phyloP scores from a whole-genome alignment of 2,329 filamentous ascomycete genomes.

The Xylaria sp. region DNA sequence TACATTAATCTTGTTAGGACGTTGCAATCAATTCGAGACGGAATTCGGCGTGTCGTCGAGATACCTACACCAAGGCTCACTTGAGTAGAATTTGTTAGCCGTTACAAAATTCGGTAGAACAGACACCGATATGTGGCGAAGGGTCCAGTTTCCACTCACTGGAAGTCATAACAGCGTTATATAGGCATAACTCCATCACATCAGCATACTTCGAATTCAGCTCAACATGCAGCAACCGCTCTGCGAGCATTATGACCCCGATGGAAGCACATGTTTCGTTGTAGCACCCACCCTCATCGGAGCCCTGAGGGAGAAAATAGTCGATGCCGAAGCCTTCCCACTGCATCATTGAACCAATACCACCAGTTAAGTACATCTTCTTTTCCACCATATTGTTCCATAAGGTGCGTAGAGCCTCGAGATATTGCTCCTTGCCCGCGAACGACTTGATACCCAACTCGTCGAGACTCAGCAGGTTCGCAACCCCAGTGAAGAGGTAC shows the following conservation, averaged over 20 bases:
- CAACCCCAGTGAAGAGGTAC: constrained; percentile 68
- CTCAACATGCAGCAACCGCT: constrained; percentile 64
- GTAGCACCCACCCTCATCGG: constrained; percentile 71
- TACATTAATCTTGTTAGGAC: constrained; percentile 19
- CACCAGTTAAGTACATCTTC: constrained; percentile 72
- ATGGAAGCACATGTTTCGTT: constrained; percentile 70
- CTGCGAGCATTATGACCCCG: constrained; percentile 69
- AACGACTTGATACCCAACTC: constrained; percentile 42
- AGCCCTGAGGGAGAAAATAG: constrained; percentile 67
- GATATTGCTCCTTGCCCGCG: constrained; percentile 46
- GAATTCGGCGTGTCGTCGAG: background rate
- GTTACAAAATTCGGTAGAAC: background rate
- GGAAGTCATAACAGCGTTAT: constrained; percentile 68
- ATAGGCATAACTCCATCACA: constrained; percentile 69
- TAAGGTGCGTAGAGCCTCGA: constrained; percentile 56
- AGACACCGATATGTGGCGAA: background rate
- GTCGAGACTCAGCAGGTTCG: constrained; percentile 62
- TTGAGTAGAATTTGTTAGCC: constrained; percentile 24
- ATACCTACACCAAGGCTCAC: constrained; percentile 59
- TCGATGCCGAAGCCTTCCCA: constrained; percentile 70
- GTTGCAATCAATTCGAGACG: background rate
- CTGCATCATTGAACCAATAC: constrained; percentile 66
- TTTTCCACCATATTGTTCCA: constrained; percentile 70
- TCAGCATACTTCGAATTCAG: constrained; percentile 65
- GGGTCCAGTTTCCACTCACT: constrained; percentile 30